Evolutionary conservation across 2,329 filamentous ascomycete genomes (phyloP), one percentile per base, ranked within the genome.

Genomic region (Bertia moriformis): DNA sequence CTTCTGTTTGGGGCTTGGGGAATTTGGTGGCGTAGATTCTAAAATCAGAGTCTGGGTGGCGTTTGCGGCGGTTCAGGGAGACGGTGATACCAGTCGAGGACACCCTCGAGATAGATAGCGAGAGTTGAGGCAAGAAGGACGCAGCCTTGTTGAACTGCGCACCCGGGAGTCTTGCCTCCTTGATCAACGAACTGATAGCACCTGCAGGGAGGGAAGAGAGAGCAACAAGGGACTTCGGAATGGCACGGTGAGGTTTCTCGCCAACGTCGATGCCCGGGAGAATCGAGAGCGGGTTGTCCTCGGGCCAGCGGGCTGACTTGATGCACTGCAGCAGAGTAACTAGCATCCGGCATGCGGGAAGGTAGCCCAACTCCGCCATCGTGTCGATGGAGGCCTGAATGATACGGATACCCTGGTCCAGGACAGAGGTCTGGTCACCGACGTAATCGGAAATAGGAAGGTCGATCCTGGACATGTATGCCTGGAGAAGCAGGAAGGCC

Each of bases 371-470:
- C 57, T 98, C 93, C 1, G 89, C 84, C 42, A 96, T 71, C 7
- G 95, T 82, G 54, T 98, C 93, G 50, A 98, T 89, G 4, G 81
- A 83, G 1, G 91, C 93, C 58, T 98, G 91, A 22, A 95, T 79
- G 55, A 98, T 91, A 73, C 91, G 91, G 42, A 98, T 91, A 4
- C 86, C 84, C 56, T 98, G 91, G 56, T 98, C 91, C 1, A 98
- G 70, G 3, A 98, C 91, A 39, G 73, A 79, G 10, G 73, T 80
- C 59, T 93, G 84, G 58, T 98, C 91, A 49, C 91, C 91, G 2
- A 98, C 87, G 53, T 98, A 98, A 67, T 98, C 91, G 1, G 84
- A 81, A 42, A 98, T 95, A 3, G 93, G 93, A 3, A 98, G 75
- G 40, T 89, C 78, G 47, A 96, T 81, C 41, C 89, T 82, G 15